phyloP scores from a whole-genome alignment of 2,329 filamentous ascomycete species.

The Colletotrichum liriopes region DNA sequence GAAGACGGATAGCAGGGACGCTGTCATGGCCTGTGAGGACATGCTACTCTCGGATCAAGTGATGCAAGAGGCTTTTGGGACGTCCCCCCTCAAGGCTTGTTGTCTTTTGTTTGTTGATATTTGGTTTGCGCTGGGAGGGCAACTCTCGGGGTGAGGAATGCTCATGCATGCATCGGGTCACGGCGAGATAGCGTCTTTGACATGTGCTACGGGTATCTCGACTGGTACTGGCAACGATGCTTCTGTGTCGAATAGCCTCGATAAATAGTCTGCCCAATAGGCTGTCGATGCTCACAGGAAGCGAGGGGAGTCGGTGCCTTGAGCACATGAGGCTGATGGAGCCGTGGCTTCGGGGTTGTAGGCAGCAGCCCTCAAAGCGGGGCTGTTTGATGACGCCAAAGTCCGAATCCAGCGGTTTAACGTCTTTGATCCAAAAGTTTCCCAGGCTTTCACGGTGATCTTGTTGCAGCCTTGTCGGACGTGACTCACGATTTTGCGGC shows the following conservation, averaged over 20 bases:
- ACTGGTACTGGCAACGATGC: neutral
- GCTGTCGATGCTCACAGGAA: neutral
- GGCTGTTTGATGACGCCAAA: neutral
- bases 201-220: neutral
- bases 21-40: neutral
- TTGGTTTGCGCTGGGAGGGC: neutral
- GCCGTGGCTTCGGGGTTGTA: neutral
- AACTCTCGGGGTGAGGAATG: neutral
- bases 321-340: neutral
- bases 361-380: slow-evolving; percentile 34
- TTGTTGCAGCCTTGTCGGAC: neutral
- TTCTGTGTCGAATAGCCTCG: neutral
- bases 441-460: no score
- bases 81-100: neutral
- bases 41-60: slow-evolving; percentile 11
- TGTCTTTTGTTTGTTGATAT: neutral
- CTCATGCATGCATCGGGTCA: no score
- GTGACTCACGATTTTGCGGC: neutral
- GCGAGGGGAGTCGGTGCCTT: neutral
- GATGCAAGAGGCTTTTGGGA: slow-evolving; percentile 28
- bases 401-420: neutral
- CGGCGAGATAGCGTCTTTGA: neutral
- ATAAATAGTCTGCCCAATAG: neutral
- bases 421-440: neutral
- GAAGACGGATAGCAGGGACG: slow-evolving; percentile 3